Percentiles rank a stretch among this genome's conserved stretches.
These are phyloP conservation scores for Mangifera indica DNA, from an alignment of 345 rosid genomes.

Conservation along the genomic window DNA sequence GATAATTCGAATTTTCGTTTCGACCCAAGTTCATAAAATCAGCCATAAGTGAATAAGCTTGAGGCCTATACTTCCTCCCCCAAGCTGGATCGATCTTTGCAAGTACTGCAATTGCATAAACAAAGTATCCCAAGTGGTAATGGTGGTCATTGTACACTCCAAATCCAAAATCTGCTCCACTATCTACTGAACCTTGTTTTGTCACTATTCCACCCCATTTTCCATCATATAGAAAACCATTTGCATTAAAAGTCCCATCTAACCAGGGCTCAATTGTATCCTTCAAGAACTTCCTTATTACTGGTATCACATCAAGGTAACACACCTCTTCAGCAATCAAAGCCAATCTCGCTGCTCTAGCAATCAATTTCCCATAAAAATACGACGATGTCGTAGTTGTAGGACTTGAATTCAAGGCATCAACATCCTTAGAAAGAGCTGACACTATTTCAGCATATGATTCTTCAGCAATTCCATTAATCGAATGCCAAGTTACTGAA, in stretches of 20 bases:
- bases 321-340: constrained; percentile 83
- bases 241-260: constrained; percentile 65
- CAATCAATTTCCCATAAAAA: constrained; percentile 74
- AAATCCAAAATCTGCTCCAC: constrained; percentile 83
- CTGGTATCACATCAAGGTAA: constrained; percentile 61
- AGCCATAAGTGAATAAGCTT: constrained; percentile 77
- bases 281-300: constrained; percentile 60
- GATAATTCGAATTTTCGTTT: constrained; percentile 48
- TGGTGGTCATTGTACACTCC: constrained; percentile 82
- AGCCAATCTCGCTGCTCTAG: constrained; percentile 87
- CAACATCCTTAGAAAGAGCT: constrained; percentile 70
- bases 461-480: constrained; percentile 58
- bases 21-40: constrained; percentile 78
- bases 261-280: constrained; percentile 85
- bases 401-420: constrained; percentile 47
- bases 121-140: constrained; percentile 85
- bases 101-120: constrained; percentile 83
- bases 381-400: constrained; percentile 61
- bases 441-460: constrained; percentile 49
- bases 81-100: constrained; percentile 78
- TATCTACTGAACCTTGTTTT: constrained; percentile 57
- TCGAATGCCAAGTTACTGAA: constrained; percentile 87
- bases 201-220: constrained; percentile 91
- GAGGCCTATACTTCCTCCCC: constrained; percentile 80
- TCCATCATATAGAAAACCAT: constrained; percentile 74